These are phyloP conservation scores for Closterium sp. DNA, from an alignment of 139 green algal genomes.

Conservation along the genomic window DNA sequence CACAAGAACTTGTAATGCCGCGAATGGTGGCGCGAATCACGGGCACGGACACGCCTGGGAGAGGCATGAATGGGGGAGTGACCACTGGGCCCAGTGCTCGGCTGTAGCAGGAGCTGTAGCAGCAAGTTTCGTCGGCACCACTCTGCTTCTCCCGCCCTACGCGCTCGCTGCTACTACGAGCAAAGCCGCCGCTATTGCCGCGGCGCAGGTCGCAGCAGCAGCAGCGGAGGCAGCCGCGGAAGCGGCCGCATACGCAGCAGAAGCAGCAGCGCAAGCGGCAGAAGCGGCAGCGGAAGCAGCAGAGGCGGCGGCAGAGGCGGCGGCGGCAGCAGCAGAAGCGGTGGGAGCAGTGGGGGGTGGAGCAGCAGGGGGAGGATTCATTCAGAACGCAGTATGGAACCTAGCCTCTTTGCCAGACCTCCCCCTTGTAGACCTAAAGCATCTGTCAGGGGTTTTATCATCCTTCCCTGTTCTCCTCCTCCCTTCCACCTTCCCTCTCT, in stretches of 20 bases:
- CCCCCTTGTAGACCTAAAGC: not conserved
- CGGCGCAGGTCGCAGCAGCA: not conserved
- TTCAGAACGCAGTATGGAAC: not conserved
- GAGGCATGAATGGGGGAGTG: not conserved
- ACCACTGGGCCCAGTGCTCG: not conserved
- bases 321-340: not conserved
- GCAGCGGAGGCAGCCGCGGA: not conserved
- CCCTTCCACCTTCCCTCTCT: not conserved
- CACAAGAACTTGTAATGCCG: not conserved
- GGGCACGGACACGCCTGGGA: not conserved
- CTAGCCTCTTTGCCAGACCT: not conserved
- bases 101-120: not conserved
- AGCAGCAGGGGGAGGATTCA: not conserved
- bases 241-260: not conserved
- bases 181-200: not conserved
- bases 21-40: not conserved
- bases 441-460: not conserved
- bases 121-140: not conserved
- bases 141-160: not conserved
- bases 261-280: not conserved
- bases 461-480: not conserved
- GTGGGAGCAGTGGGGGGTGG: not conserved
- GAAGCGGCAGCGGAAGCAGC: not conserved
- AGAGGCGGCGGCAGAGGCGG: not conserved
- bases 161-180: not conserved